Percentiles rank a stretch among this genome's conserved stretches.
phyloP scores from a whole-genome alignment of 371 early-diverging fungal genomes.

The Mortierella sp. region DNA sequence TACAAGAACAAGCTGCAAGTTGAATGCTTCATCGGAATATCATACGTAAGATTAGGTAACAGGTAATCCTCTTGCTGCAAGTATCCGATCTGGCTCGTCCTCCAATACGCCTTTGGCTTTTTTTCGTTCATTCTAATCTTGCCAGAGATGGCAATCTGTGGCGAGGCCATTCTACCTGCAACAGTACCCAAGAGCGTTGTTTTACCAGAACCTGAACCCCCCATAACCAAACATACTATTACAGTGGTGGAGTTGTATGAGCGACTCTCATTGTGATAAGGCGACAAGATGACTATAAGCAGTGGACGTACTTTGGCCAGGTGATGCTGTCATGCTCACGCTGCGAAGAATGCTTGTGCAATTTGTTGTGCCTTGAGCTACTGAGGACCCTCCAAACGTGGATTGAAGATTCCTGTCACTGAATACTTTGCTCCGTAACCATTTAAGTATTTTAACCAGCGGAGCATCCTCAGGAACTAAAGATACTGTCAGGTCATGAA shows the following conservation, averaged over 20 bases:
- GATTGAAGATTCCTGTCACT: too few species aligned
- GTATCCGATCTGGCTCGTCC: constrained; percentile 15
- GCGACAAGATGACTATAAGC: not conserved
- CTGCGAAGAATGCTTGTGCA: not conserved
- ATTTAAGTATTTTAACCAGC: too few species aligned
- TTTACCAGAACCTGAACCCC: constrained; percentile 28
- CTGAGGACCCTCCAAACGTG: too few species aligned
- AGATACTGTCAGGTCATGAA: too few species aligned
- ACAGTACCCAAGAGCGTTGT: constrained; percentile 25
- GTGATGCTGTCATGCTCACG: not conserved
- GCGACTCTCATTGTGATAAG: not conserved
- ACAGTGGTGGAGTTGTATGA: not conserved
- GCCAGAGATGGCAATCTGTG: constrained; percentile 8
- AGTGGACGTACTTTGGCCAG: not conserved
- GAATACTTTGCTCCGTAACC: too few species aligned
- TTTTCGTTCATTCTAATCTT: constrained; percentile 11
- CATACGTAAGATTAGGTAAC: constrained; percentile 21
- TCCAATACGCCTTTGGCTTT: constrained; percentile 7
- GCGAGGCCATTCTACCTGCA: constrained; percentile 13
- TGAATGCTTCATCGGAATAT: not conserved
- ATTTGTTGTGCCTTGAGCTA: too few species aligned
- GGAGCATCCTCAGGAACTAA: too few species aligned
- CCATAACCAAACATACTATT: constrained; percentile 32
- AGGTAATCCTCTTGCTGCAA: constrained; percentile 32
- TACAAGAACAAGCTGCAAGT: not conserved